Evolutionary conservation across 768 basidiomycete genomes (phyloP), one percentile per base, ranked within the genome.

Genomic region (Calocera cornea): DNA sequence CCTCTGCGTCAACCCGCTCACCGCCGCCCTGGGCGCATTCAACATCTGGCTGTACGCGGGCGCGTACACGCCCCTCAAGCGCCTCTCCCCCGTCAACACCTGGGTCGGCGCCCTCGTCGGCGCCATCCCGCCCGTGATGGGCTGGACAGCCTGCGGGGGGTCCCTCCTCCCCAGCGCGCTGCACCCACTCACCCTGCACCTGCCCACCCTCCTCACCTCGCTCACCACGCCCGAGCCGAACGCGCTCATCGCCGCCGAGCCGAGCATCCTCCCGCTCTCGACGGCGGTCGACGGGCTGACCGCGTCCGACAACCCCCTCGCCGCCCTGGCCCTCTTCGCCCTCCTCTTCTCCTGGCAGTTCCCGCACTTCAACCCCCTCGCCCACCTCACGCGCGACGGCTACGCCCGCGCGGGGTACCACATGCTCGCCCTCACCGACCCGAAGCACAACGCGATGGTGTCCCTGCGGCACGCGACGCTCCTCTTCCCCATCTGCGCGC

Each of bases 261-360:
- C 79, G 14, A 74, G 83, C n/a, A 47, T 65, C 16, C 24, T 67
- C 12, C 49, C 65, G 19, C 73, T 84, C 64, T 79, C 87, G 64
- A 66, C 67, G 41, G 47, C 68, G 40, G 33, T 69, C 64, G 36
- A 65, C 33, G 27, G 38, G 24, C 40, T 68, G 50, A 60, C 63
- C 24, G 16, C 70, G 27, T 65, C 69, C 40, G 85, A 95, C 75
- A 94, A 91, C 74, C 87, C 93, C 0, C 83, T 97, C 44, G 84
- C 89, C 0, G 87, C 93, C 0, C 77, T 90, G 68, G 85, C 87
- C 1, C 80, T 99, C 1, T 92, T 90, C 78, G 82, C 87, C 77
- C 77, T 98, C 60, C 83, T 97, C 10, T 99, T 87, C 79, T 89
- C 89, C 69, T 99, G 95, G 95, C 97, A 99, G 75, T 98, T 98